These are phyloP conservation scores for Monilinia polystroma DNA, from an alignment of 2,329 filamentous ascomycete species.

Conservation along the genomic window DNA sequence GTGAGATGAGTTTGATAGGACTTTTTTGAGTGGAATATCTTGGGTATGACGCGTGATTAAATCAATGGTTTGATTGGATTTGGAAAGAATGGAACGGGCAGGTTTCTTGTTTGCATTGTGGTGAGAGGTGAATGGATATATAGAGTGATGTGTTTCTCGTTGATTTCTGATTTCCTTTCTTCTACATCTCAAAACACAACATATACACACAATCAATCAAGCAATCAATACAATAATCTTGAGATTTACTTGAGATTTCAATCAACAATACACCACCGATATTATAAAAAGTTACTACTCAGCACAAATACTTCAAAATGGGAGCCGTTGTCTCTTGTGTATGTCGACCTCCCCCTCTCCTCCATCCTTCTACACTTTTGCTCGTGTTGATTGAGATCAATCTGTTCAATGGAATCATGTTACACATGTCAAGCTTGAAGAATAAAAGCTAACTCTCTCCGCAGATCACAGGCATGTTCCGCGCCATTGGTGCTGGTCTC, in stretches of 20 bases:
- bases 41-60: too few species aligned
- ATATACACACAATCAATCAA: background rate
- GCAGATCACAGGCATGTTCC: conserved; percentile 39
- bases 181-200: conserved; percentile 17
- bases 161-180: background rate
- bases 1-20: background rate
- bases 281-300: background rate
- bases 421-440: conserved; percentile 22
- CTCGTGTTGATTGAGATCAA: background rate
- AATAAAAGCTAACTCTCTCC: background rate
- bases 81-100: too few species aligned
- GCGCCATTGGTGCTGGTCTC: conserved; percentile 39
- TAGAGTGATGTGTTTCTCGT: background rate
- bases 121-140: background rate
- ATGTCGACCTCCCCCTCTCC: conserved; percentile 25
- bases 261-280: background rate
- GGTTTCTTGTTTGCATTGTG: background rate
- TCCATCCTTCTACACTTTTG: background rate
- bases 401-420: too few species aligned
- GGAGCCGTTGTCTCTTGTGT: conserved; percentile 43
- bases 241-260: background rate
- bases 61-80: too few species aligned
- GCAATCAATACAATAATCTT: background rate
- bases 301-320: conserved; percentile 34
- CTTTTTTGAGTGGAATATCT: too few species aligned